Base-by-base conservation (phyloP, 2,329 filamentous ascomycete genomes). In the Blastomyces emzantsi region DNA sequence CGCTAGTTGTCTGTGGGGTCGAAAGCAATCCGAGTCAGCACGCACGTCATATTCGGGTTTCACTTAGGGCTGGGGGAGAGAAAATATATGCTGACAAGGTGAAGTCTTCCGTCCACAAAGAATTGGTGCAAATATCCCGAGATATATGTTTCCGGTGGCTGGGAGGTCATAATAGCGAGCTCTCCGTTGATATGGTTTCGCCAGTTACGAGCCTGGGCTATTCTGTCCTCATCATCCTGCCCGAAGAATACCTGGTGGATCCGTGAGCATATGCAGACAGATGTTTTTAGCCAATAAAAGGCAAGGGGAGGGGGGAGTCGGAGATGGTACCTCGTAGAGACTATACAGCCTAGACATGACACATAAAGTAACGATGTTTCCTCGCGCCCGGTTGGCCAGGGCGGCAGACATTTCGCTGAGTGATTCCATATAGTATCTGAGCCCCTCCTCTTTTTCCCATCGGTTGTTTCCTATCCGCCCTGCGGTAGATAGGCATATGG, bases 171-270 rank as follows among this genome's bases (percentile, higher is more conserved):
- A 61, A 63, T 52, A 13, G 62, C 62, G 13, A 63, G 62, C 9
- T 63, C 56, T 11, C 55, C 62, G n/a, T 63, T 60, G 33, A 63
- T 33, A 45, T 60, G 62, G 28, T 61, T 60, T 28, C 55, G 55
- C 62, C 62, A 63, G 41, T 63, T 63, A 60, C 61, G 52, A 52
- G 61, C 61, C 54, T 62, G 61, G 36, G 61, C 61, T 57, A 62
- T 58, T 36, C 41, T 62, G 49, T 62, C 61, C 30, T 49, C 52
- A 36, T 58, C 61, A 39, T 62, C 61, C 54, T 62, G 52, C 13
- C 61, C 61, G 45, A 62, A 62, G 25, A 62, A 62, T 41, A 62
- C 56, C 61, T 62, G 43, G 47, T 49, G 2, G 28, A 28, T 41
- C 22, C 43, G 52, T 39, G 61, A 49, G 39, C 6, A 39, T 58